Base-by-base conservation (phyloP, 116 monocot genomes). In the Posidonia oceanica region DNA sequence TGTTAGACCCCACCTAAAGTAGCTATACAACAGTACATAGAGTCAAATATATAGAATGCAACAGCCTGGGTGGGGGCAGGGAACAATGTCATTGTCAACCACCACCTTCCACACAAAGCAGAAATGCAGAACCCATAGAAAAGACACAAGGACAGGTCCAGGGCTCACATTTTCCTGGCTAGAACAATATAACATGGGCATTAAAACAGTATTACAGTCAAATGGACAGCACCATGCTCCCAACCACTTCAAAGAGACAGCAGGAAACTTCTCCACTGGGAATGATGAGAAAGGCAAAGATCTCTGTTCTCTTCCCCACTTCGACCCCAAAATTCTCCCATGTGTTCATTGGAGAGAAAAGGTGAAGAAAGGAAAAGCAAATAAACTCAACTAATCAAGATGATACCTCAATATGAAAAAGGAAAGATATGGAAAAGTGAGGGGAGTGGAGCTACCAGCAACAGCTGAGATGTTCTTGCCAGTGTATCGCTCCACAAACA, bases 401-500 rank as follows among this genome's bases (percentile, higher is more conserved):
- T 10, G 42, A 42, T 4, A 42, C 42, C 42, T 42, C 42, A 42
- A 42, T 8, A 8, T 42, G 42, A 42, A 42, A 8, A 12, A 12
- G 48, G 48, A 12, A 48, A 10, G 48, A 12, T 48, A 6, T 5
- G 48, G 48, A 48, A 48, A 48, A 48, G 48, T 48, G 8, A 48
- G 48, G 64, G 13, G 6, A 36, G 68, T 11, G 52, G 17, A n/a
- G 11, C 3, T 21, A 89, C 93, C 89, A 7, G 89, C 86, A 41
- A 93, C 86, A 6, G 79, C 83, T 6, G 88, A 72, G 77, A 88
- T 93, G 64, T 78, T 76, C 72, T 69, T 88, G 36, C 80, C 93
- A 10, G 64, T 75, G 80, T 86, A 93, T 0, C 88, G 75, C 83
- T 93, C 86, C 4, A 93, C 83, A 61, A 93, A 93, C 76, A 88